These are phyloP conservation scores for Haplographium delicatum DNA, from an alignment of 495 filamentous ascomycete species.

Conservation along the genomic window DNA sequence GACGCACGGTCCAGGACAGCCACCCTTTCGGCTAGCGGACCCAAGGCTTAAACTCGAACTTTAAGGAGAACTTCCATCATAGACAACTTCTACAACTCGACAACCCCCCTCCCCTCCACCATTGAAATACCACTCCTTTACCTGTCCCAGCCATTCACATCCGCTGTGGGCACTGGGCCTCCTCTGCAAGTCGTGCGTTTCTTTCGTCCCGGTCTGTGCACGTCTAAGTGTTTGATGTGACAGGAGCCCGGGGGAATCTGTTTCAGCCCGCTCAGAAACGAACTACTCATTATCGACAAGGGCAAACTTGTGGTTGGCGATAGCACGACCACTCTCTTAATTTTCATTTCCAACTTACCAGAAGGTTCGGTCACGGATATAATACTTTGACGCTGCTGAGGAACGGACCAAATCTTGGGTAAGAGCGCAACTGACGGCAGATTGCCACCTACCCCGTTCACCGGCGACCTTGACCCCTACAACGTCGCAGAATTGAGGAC, in stretches of 20 bases:
- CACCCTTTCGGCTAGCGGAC: too few species aligned
- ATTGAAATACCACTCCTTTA: conserved; percentile 1
- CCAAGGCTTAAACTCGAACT: too few species aligned
- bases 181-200: background rate
- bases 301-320: background rate
- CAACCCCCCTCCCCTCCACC: background rate
- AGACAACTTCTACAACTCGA: background rate
- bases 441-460: background rate
- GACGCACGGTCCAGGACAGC: too few species aligned
- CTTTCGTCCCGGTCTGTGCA: background rate
- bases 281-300: conserved; percentile 15
- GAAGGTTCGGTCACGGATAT: too few species aligned
- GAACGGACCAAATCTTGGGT: conserved; percentile 13
- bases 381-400: too few species aligned
- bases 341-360: too few species aligned
- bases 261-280: conserved; percentile 20
- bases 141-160: background rate
- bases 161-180: background rate
- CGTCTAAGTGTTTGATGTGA: conserved; percentile 13
- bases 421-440: background rate
- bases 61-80: background rate
- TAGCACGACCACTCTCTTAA: conserved; percentile 9
- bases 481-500: conserved; percentile 16
- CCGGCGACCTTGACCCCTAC: background rate
- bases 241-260: conserved; percentile 1